Conservation (phyloP, 2,329 filamentous ascomycete genomes). For the Magnaporthiopsis rhizophila region DNA sequence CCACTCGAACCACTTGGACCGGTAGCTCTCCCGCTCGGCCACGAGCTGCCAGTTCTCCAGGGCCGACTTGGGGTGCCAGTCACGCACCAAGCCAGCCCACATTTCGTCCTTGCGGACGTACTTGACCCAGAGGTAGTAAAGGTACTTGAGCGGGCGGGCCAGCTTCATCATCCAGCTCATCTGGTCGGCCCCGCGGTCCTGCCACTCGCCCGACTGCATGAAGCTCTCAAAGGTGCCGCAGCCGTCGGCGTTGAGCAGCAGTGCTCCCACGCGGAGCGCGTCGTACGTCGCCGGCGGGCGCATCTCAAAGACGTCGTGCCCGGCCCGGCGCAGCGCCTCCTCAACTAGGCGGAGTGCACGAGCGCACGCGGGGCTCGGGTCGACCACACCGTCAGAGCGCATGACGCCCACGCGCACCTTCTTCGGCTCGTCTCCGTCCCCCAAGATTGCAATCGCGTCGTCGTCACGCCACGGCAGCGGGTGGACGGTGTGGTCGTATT, state of each 20-base stretch:
- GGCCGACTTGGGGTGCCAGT: conserved; percentile 67
- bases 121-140: conserved; percentile 87
- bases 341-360: conserved; percentile 67
- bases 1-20: conserved; percentile 74
- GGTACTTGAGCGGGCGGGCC: conserved; percentile 65
- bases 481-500: conserved; percentile 78
- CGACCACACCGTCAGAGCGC: conserved; percentile 72
- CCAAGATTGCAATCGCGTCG: conserved; percentile 46
- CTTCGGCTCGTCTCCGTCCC: conserved; percentile 37
- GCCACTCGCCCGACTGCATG: conserved; percentile 69
- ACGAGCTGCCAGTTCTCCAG: conserved; percentile 80
- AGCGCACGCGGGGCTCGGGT: conserved; percentile 75
- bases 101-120: conserved; percentile 68
- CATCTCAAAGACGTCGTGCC: conserved; percentile 63
- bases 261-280: conserved; percentile 66
- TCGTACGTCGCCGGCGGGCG: conserved; percentile 65
- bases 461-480: conserved; percentile 71
- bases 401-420: conserved; percentile 68
- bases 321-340: conserved; percentile 57
- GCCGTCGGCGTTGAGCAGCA: conserved; percentile 79
- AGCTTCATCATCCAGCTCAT: conserved; percentile 68
- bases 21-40: conserved; percentile 67
- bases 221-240: conserved; percentile 71
- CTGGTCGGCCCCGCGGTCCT: conserved; percentile 69
- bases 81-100: conserved; percentile 69